Conservation (phyloP, 2,329 filamentous ascomycete species). For the Fusarium tuaranense region DNA sequence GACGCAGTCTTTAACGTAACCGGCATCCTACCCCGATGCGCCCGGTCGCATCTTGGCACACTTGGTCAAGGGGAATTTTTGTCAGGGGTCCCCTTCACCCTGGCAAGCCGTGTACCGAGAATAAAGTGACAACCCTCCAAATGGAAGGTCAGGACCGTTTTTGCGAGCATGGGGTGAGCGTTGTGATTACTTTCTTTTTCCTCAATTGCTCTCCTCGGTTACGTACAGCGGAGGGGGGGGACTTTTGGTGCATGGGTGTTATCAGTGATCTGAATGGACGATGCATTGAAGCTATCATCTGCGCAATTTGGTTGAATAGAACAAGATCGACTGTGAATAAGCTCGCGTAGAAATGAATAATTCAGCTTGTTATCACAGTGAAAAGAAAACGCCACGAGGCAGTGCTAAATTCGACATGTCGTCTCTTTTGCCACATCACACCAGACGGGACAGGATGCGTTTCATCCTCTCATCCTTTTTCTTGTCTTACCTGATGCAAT, state of each 20-base stretch:
- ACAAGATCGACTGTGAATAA: neutral
- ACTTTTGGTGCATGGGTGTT: neutral
- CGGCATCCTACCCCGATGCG: neutral
- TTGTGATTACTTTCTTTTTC: neutral
- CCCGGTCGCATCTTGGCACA: neutral
- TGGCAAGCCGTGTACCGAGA: neutral
- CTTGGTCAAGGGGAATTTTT: neutral
- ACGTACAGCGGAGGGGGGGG: neutral
- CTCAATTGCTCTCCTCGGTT: neutral
- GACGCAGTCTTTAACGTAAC: neutral
- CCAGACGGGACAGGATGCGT: neutral
- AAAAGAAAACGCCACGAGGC: neutral
- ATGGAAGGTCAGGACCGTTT: neutral
- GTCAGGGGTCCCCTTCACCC: neutral
- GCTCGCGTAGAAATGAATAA: neutral
- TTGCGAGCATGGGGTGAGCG: neutral
- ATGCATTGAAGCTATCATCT: neutral
- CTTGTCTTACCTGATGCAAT: neutral
- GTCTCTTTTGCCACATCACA: neutral
- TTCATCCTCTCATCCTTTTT: neutral
- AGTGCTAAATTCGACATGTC: neutral
- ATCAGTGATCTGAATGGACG: neutral
- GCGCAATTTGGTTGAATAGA: neutral
- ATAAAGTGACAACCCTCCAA: neutral
- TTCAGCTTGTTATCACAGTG: neutral